Conservation (phyloP, 352 stramenopile genomes). For the Pythium brachiatum region DNA sequence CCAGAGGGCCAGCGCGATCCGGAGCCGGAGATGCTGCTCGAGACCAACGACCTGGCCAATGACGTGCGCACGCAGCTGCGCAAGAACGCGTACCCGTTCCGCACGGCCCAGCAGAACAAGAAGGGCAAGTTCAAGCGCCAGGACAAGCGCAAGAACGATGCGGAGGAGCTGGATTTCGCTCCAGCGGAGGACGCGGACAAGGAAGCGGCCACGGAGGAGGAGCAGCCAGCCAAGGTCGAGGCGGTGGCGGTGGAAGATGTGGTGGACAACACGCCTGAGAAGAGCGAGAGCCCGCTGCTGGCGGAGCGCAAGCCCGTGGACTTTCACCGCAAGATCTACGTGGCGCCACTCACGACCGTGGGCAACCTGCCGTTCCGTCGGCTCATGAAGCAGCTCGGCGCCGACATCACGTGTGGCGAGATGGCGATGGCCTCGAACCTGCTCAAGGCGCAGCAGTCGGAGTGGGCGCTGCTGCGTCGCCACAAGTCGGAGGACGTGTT, state of each 20-base stretch:
- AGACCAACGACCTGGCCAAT: conserved; percentile 50
- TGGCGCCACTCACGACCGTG: conserved; percentile 98
- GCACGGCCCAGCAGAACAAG: conserved; percentile 68
- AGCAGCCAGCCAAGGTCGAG: not conserved
- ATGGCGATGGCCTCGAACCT: conserved; percentile 97
- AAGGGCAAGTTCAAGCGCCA: conserved; percentile 50
- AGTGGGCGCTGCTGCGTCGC: conserved; percentile 97
- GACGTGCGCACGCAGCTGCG: conserved; percentile 80
- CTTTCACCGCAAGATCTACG: conserved; percentile 98
- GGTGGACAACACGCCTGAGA: conserved; percentile 15
- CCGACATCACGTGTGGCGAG: conserved; percentile 99
- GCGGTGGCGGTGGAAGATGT: not conserved
- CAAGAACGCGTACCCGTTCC: conserved; percentile 93
- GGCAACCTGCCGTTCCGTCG: conserved; percentile 99
- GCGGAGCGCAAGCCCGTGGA: conserved; percentile 91
- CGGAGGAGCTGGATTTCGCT: conserved; percentile 15
- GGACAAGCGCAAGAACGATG: conserved; percentile 26
- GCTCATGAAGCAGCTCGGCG: conserved; percentile 96
- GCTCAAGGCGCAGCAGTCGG: conserved; percentile 91
- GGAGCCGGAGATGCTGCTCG: conserved; percentile 19
- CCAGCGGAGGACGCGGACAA: not conserved
- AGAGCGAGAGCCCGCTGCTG: conserved; percentile 28
- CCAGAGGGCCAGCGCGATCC: conserved; percentile 31
- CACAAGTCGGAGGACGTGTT: conserved; percentile 98
- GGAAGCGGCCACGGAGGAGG: not conserved